A percentile compares a stretch with the other conserved stretches of the same genome.
These are phyloP conservation scores for Trametes gibbosa DNA, from an alignment of 768 basidiomycete genomes.

Conservation along the genomic window DNA sequence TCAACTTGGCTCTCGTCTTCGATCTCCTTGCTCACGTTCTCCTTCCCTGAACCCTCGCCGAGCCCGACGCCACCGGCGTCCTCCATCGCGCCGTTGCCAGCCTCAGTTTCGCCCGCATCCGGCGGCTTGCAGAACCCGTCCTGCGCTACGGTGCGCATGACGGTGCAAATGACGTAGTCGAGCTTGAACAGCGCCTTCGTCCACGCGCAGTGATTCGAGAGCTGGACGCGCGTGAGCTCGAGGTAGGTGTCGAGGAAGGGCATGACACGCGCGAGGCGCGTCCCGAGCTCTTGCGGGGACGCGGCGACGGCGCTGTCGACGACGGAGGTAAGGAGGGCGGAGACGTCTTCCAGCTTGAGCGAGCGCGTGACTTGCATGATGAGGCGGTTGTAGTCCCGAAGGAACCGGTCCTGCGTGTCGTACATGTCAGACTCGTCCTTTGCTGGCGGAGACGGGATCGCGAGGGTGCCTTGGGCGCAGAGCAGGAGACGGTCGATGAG, in stretches of 20 bases:
- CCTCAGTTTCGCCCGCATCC: conserved; percentile 57
- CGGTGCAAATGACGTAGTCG: conserved; percentile 69
- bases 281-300: conserved; percentile 32
- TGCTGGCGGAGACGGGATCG: conserved; percentile 6
- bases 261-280: conserved; percentile 44
- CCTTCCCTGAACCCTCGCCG: conserved; percentile 78
- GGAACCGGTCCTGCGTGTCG: conserved; percentile 45
- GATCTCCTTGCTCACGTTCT: conserved; percentile 93
- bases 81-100: conserved; percentile 45
- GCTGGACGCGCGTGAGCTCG: conserved; percentile 51
- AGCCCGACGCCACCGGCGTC: conserved; percentile 77
- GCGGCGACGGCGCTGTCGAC: conserved; percentile 39
- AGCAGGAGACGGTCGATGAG: conserved; percentile 66
- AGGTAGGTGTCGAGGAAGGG: conserved; percentile 77
- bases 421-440: conserved; percentile 26
- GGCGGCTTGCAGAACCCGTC: conserved; percentile 94
- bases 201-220: conserved; percentile 61
- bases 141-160: conserved; percentile 68
- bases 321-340: conserved; percentile 38
- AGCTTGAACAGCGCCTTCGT: conserved; percentile 83
- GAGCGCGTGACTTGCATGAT: conserved; percentile 46
- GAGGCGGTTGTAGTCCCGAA: conserved; percentile 45
- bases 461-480: conserved; percentile 58
- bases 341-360: conserved; percentile 47
- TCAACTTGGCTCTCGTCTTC: conserved; percentile 97